Percentiles rank a stretch among this genome's conserved stretches.
These are phyloP conservation scores for Nemania sp. DNA, from an alignment of 2,329 filamentous ascomycete genomes.

Conservation along the genomic window DNA sequence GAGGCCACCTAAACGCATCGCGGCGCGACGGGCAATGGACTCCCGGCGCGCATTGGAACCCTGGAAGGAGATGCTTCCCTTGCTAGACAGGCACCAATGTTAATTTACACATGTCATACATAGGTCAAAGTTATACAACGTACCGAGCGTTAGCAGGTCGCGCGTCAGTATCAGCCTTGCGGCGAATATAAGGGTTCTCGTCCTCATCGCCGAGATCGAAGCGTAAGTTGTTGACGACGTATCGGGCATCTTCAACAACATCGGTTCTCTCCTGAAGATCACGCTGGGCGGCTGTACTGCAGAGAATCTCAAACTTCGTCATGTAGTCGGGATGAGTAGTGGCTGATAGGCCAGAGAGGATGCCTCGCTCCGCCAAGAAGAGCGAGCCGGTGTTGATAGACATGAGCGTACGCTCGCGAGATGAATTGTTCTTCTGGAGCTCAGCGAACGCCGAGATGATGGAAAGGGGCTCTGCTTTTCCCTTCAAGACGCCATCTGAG, in stretches of 20 bases:
- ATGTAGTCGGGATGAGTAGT: constrained; percentile 83
- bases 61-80: constrained; percentile 83
- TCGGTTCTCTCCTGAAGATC: constrained; percentile 78
- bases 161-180: constrained; percentile 68
- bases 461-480: constrained; percentile 68
- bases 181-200: constrained; percentile 81
- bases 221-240: constrained; percentile 89
- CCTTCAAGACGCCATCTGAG: constrained; percentile 65
- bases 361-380: constrained; percentile 75
- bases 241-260: constrained; percentile 78
- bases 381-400: constrained; percentile 80
- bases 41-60: constrained; percentile 75
- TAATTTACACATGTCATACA: constrained; percentile 25
- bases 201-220: constrained; percentile 83
- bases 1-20: constrained; percentile 71
- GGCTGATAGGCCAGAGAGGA: constrained; percentile 77
- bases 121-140: constrained; percentile 33
- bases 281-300: constrained; percentile 71
- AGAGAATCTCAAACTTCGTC: constrained; percentile 80
- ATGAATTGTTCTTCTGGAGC: constrained; percentile 77
- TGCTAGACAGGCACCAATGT: constrained; percentile 52
- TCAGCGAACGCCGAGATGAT: constrained; percentile 79
- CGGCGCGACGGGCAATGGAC: constrained; percentile 77
- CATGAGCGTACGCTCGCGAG: constrained; percentile 79
- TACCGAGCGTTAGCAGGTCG: constrained; percentile 66